These are phyloP conservation scores for Periconia sp. DNA, from an alignment of 2,329 filamentous ascomycete genomes.

Conservation along the genomic window DNA sequence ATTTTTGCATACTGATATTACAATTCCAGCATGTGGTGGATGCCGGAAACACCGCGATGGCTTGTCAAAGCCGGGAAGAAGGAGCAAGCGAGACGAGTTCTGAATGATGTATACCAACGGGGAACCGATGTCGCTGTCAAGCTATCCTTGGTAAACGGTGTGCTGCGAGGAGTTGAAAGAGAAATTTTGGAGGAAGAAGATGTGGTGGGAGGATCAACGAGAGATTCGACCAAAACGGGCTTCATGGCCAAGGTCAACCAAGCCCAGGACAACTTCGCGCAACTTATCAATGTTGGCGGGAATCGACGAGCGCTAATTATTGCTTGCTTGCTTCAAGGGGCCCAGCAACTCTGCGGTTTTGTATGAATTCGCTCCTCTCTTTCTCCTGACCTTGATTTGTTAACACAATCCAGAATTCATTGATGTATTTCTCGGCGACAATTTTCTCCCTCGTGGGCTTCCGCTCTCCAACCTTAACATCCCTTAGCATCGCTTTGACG, in stretches of 20 bases:
- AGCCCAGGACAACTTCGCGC: constrained; percentile 58
- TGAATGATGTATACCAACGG: constrained; percentile 60
- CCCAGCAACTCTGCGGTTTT: constrained; percentile 79
- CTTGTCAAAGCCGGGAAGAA: constrained; percentile 69
- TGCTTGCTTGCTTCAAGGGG: constrained; percentile 80
- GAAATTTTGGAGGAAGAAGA: constrained; percentile 74
- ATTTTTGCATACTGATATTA: not conserved
- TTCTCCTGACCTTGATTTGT: not conserved
- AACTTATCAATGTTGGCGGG: constrained; percentile 45
- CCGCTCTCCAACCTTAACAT: constrained; percentile 47
- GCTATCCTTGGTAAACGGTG: constrained; percentile 55
- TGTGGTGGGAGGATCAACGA: constrained; percentile 43
- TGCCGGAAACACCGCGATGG: constrained; percentile 91
- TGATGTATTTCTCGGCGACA: constrained; percentile 53
- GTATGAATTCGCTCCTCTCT: constrained; percentile 23
- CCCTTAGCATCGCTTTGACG: constrained; percentile 47
- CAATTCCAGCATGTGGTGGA: constrained; percentile 60
- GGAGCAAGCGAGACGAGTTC: constrained; percentile 63
- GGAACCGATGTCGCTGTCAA: constrained; percentile 27
- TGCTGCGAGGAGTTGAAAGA: constrained; percentile 69
- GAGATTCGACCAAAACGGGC: constrained; percentile 18
- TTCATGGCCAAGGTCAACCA: constrained; percentile 45
- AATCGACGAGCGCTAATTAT: constrained; percentile 78
- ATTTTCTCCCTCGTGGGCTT: constrained; percentile 53
- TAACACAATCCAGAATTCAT: constrained; percentile 49